Evolutionary conservation across 2,329 filamentous ascomycete species (phyloP).

Genomic region (Neopestalotiopsis clavispora): DNA sequence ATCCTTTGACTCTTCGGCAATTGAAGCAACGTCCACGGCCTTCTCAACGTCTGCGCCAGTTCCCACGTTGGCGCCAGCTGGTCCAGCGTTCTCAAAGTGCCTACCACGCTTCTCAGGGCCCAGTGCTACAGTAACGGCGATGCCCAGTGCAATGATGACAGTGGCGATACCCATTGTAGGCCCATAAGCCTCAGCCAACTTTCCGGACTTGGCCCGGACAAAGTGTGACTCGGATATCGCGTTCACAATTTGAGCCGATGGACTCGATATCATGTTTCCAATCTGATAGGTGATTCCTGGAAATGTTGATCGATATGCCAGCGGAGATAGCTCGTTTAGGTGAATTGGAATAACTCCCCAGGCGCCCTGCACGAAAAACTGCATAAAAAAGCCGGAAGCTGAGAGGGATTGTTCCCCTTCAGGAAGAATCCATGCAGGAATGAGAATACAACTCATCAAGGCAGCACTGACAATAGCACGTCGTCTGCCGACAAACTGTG

Average conservation of each 20-base stretch:
- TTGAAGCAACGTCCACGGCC: conserved; percentile 30
- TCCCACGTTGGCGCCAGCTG: conserved; percentile 48
- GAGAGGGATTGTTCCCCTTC: conserved; percentile 63
- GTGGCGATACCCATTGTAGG: conserved; percentile 78
- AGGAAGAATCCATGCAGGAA: conserved; percentile 74
- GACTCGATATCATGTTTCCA: conserved; percentile 76
- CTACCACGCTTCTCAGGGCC: conserved; percentile 78
- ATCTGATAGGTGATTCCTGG: conserved; percentile 76
- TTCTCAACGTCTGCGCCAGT: conserved; percentile 32
- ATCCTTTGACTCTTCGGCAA: conserved; percentile 11
- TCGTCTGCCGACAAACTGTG: conserved; percentile 76
- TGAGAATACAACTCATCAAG: conserved; percentile 63
- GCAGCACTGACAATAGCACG: conserved; percentile 67
- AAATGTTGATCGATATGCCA: conserved; percentile 72
- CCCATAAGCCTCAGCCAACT: conserved; percentile 71
- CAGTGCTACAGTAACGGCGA: conserved; percentile 68
- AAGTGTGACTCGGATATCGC: conserved; percentile 69
- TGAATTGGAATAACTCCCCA: conserved; percentile 76
- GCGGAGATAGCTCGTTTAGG: conserved; percentile 74
- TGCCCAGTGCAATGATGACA: conserved; percentile 75
- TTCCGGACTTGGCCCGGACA: conserved; percentile 58
- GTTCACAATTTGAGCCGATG: conserved; percentile 78
- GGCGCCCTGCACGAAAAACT: conserved; percentile 70
- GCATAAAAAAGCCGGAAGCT: conserved; percentile 70
- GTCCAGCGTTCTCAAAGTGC: conserved; percentile 66